Percentiles rank a stretch among this genome's conserved stretches.
phyloP scores from a whole-genome alignment of 106 monocot genomes.

The Acorus gramineus region DNA sequence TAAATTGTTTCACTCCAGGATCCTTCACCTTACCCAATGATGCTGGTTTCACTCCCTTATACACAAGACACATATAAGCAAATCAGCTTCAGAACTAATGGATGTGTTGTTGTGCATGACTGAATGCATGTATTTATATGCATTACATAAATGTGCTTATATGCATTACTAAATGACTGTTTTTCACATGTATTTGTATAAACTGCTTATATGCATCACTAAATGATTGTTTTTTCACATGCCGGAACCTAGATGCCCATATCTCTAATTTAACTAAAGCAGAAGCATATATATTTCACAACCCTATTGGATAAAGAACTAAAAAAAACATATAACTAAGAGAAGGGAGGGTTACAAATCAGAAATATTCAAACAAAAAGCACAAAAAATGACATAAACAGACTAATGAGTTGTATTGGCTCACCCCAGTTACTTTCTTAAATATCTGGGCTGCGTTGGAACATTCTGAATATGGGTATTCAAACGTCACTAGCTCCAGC shows the following conservation, averaged over 20 bases:
- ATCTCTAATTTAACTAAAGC: no score
- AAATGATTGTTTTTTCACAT: no score
- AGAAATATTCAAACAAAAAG: background rate
- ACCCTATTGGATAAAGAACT: no score
- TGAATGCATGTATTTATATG: no score
- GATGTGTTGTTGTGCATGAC: no score
- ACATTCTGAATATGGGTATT: conserved; percentile 59
- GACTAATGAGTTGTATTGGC: background rate
- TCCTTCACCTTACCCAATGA: conserved; percentile 35
- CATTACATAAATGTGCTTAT: no score
- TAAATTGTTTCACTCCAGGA: conserved; percentile 34
- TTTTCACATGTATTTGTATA: no score
- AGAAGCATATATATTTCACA: no score
- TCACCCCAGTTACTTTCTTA: conserved; percentile 42
- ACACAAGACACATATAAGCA: background rate
- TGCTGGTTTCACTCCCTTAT: conserved; percentile 41
- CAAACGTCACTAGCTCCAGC: conserved; percentile 52
- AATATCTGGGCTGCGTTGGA: conserved; percentile 48
- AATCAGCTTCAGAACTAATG: background rate
- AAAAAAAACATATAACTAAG: background rate
- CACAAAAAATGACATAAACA: background rate
- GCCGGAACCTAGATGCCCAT: no score
- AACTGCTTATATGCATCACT: no score
- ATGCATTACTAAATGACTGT: no score
- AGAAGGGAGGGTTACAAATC: background rate